These are phyloP conservation scores for Huntiella decipiens DNA, from an alignment of 2,329 filamentous ascomycete genomes.

Conservation along the genomic window DNA sequence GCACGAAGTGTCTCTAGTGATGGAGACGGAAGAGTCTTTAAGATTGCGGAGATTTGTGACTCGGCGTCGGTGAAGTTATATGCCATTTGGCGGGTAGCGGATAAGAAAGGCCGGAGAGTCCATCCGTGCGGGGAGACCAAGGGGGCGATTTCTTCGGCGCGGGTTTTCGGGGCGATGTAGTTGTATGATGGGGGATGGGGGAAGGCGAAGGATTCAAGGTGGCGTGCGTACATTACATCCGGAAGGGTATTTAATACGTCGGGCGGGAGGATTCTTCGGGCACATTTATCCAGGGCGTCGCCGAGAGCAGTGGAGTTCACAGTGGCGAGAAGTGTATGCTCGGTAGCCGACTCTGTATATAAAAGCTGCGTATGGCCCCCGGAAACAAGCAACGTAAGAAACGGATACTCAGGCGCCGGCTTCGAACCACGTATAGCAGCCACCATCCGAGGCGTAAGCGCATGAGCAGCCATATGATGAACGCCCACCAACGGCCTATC, in stretches of 20 bases:
- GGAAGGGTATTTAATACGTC: constrained; percentile 32
- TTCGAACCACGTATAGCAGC: constrained; percentile 30
- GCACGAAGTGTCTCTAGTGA: constrained; percentile 35
- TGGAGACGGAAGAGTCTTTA: constrained; percentile 12
- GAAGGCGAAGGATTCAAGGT: constrained; percentile 67
- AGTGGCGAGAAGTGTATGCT: constrained; percentile 55
- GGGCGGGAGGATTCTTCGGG: constrained; percentile 53
- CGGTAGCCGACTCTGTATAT: constrained; percentile 45
- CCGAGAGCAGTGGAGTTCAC: constrained; percentile 74
- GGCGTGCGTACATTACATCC: constrained; percentile 60
- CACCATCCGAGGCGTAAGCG: constrained; percentile 67
- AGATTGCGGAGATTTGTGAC: constrained; percentile 31
- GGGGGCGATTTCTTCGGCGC: constrained; percentile 36
- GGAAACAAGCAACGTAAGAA: constrained; percentile 73
- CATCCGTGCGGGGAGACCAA: constrained; percentile 29
- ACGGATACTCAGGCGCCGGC: constrained; percentile 41
- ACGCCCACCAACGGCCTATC: constrained; percentile 65
- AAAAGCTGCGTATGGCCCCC: constrained; percentile 85
- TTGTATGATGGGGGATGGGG: constrained; percentile 20
- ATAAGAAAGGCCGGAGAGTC: constrained; percentile 49
- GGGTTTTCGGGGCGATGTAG: constrained; percentile 39
- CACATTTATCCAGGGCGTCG: constrained; percentile 75
- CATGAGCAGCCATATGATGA: constrained; percentile 95
- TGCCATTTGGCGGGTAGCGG: constrained; percentile 34
- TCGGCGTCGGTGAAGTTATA: constrained; percentile 62